Base-by-base conservation (phyloP, 164 flowering plant species). In the Aristolochia contorta region DNA sequence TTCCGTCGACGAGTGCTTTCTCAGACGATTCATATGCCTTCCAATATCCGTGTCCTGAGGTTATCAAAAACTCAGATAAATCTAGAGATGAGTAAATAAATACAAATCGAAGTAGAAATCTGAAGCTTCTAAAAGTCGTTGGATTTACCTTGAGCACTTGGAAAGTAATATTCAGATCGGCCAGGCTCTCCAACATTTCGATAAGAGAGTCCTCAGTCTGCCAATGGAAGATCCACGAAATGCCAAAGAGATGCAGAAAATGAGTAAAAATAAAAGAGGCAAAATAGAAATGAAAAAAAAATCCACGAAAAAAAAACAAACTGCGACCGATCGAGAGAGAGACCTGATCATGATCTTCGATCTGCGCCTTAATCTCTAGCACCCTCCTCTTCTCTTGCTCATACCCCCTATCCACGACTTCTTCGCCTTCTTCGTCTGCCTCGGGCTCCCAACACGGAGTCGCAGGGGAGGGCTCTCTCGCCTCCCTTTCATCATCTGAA, bases 131-230 rank as follows among this genome's bases (percentile, higher is more conserved):
- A 5, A 16, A 32, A 30, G 32, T 8, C 4, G 4, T 4, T 30
- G 6, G 19, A 56, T 22, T 48, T 66, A 91, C 99, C 93, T 94
- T 64, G 30, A 94, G 90, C 62, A 87, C 95, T 67, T 79, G 77
- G 70, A 86, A 91, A 45, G 96, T 85, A 41, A 94, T 80, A 69
- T 91, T 96, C 97, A 91, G 89, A 62, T 86, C 96, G 10, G 87
- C 89, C n/a, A 94, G 76, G 47, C 50, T 81, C 70, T 88, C 88
- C 41, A 94, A 85, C 75, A 82, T 74, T 56, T 84, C 78, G 47
- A 85, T 78, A 58, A 89, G 54, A 56, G 78, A 63, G 58, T 91
- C 93, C 53, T 91, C 96, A 56, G 82, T 49, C 99, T 91, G 21
- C 49, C 43, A 20, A 15, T 22, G 43, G 43, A 8, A 7, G 43